Percentiles rank a stretch among this genome's conserved stretches.
Evolutionary conservation across 2,329 filamentous ascomycete species (phyloP).

Genomic region (Trichothecium roseum): DNA sequence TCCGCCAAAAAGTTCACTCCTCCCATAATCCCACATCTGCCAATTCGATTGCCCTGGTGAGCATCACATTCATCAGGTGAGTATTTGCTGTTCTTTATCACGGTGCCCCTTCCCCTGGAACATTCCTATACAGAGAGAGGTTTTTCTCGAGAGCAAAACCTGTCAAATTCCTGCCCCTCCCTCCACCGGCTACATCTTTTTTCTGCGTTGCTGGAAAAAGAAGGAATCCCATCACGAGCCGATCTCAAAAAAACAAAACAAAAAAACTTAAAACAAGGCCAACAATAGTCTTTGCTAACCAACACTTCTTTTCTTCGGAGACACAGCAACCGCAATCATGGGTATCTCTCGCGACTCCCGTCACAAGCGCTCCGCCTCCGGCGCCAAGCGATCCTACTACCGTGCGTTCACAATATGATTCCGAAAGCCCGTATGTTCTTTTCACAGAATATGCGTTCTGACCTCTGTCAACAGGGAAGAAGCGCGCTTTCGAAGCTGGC

Average conservation of each 20-base stretch:
- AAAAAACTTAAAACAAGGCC: too few species aligned
- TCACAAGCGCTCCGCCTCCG: slow-evolving; percentile 99
- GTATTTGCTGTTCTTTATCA: slow-evolving; percentile 12
- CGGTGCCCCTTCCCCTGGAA: not conserved
- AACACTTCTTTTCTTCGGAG: slow-evolving; percentile 13
- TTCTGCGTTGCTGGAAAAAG: not conserved
- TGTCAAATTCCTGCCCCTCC: too few species aligned
- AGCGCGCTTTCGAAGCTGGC: slow-evolving; percentile 98
- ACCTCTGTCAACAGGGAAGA: slow-evolving; percentile 74
- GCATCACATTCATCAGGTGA: slow-evolving; percentile 36
- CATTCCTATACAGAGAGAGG: too few species aligned
- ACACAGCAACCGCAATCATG: slow-evolving; percentile 70
- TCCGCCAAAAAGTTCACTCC: slow-evolving; percentile 25
- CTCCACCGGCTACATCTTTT: too few species aligned
- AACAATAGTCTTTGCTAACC: slow-evolving; percentile 13
- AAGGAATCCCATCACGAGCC: not conserved
- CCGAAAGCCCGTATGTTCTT: slow-evolving; percentile 57
- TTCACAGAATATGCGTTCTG: slow-evolving; percentile 54
- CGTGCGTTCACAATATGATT: slow-evolving; percentile 45
- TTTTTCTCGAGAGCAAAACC: too few species aligned
- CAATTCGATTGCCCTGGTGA: slow-evolving; percentile 40
- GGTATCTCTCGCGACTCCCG: slow-evolving; percentile 99
- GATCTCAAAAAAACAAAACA: slow-evolving; percentile 1
- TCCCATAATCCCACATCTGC: slow-evolving; percentile 23
- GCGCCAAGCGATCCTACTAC: slow-evolving; percentile 94